These are phyloP conservation scores for Debaryomycetaceae sp. DNA, from an alignment of 1,139 yeast genomes.

Conservation along the genomic window DNA sequence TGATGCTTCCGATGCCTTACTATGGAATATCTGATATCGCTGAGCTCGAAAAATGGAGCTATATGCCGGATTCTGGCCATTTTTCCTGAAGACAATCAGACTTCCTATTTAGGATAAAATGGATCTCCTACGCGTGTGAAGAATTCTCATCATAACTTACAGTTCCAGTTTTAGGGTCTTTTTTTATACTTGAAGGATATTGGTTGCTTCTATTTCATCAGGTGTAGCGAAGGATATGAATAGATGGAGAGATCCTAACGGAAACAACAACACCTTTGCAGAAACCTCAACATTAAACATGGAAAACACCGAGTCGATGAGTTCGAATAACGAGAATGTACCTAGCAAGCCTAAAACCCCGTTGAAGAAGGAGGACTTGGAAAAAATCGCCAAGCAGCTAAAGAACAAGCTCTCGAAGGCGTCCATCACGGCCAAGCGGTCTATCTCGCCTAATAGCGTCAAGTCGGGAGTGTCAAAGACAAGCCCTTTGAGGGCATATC, in stretches of 20 bases:
- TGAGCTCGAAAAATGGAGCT: not conserved
- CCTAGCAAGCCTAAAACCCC: constrained; percentile 30
- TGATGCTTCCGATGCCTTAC: not conserved
- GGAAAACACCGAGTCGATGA: constrained; percentile 2
- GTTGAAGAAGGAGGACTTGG: constrained; percentile 44
- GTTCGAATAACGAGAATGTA: constrained; percentile 1
- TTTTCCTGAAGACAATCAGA: not conserved
- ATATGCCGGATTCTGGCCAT: not conserved
- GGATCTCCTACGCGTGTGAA: not conserved
- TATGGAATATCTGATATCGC: not conserved
- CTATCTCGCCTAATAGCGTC: constrained; percentile 23
- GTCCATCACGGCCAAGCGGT: constrained; percentile 44
- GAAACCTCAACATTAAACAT: constrained; percentile 2
- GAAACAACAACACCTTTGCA: constrained; percentile 2
- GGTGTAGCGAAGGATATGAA: constrained; percentile 1
- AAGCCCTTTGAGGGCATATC: constrained; percentile 32
- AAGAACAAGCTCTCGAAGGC: constrained; percentile 44
- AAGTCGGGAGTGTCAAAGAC: constrained; percentile 17
- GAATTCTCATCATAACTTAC: not conserved
- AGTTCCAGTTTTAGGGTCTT: not conserved
- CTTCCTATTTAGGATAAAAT: constrained; percentile 1
- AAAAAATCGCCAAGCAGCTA: constrained; percentile 44
- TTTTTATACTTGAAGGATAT: not conserved
- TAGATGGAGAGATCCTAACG: constrained; percentile 6
- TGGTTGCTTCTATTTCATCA: not conserved